Evolutionary conservation across 768 basidiomycete genomes (phyloP), one percentile per base, ranked within the genome.

Genomic region (Cantharellus anzutake): DNA sequence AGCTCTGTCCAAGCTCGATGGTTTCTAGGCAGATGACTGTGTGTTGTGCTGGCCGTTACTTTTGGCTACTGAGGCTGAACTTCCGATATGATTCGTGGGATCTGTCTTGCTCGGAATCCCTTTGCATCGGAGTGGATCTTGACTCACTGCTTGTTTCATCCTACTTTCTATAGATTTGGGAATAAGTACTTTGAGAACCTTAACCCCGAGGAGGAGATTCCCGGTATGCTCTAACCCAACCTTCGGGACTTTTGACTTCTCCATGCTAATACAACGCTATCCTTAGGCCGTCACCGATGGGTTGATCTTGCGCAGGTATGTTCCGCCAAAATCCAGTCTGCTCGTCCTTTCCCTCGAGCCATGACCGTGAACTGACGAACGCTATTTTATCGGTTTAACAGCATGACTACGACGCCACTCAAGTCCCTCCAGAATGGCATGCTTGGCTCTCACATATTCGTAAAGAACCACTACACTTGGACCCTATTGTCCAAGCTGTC

Each of bases 371-470:
- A 29, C 20, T 29, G 20, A 29, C 44, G 41, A 5, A 44, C 40
- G 7, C 29, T 7, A 2, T 41, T 44, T 35, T n/a, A 1, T 7
- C 48, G 50, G 3, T 39, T 60, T 48, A 42, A 58, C 60, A 88
- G 80, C 87, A 92, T 67, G 80, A 91, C 63, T 83, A 77, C 71
- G 85, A 97, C 66, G 89, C 87, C n/a, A 78, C 88, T 0, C 94
- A 99, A 74, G 83, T 96, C 41, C 87, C 91, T 14, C 80, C 93
- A 0, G 92, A 94, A 71, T 97, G 94, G 94, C 94, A 96, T 73
- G 82, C 92, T 3, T 98, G 93, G 93, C 72, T 97, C 42, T 76
- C 78, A 5, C 91, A 96, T 68, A 96, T 94, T 66, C 85, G 94
- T 56, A 79, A 82, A 64, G 80, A 82, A 35, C 78, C 90, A 3